These are phyloP conservation scores for Holtermannia corniformis DNA, from an alignment of 768 basidiomycete genomes.

Conservation along the genomic window DNA sequence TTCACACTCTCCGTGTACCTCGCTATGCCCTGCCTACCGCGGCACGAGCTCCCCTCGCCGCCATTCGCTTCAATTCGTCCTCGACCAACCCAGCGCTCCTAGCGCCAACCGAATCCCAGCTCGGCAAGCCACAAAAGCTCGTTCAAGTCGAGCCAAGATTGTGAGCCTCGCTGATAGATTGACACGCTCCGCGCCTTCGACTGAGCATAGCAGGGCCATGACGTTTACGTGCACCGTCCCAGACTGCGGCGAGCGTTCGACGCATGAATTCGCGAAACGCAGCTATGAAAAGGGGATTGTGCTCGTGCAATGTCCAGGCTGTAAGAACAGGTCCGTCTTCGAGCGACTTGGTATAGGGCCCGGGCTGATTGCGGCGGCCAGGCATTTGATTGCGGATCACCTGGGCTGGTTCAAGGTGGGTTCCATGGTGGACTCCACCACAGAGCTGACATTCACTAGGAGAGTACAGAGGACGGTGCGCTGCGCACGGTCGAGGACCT, in stretches of 20 bases:
- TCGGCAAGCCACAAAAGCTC: constrained; percentile 13
- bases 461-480: constrained; percentile 45
- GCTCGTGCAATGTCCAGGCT: constrained; percentile 80
- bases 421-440: neutral
- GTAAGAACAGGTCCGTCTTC: constrained; percentile 64
- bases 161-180: constrained; percentile 10
- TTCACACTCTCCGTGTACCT: too few relatives aligned
- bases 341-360: neutral
- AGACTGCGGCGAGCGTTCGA: constrained; percentile 64
- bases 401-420: constrained; percentile 41
- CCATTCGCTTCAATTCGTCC: neutral
- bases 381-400: constrained; percentile 42
- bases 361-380: neutral
- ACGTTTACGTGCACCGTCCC: constrained; percentile 40
- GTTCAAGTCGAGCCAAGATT: constrained; percentile 28
- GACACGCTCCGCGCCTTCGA: too few relatives aligned
- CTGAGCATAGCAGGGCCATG: constrained; percentile 21
- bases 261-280: constrained; percentile 75
- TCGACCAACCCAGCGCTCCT: neutral
- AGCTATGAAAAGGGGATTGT: constrained; percentile 85
- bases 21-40: too few relatives aligned
- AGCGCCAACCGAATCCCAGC: neutral
- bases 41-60: neutral
- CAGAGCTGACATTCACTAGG: constrained; percentile 8
- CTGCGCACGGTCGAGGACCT: constrained; percentile 75